Evolutionary conservation across 176 grass and related monocot genomes (phyloP).

Genomic region (Thinopyrum elongatum): DNA sequence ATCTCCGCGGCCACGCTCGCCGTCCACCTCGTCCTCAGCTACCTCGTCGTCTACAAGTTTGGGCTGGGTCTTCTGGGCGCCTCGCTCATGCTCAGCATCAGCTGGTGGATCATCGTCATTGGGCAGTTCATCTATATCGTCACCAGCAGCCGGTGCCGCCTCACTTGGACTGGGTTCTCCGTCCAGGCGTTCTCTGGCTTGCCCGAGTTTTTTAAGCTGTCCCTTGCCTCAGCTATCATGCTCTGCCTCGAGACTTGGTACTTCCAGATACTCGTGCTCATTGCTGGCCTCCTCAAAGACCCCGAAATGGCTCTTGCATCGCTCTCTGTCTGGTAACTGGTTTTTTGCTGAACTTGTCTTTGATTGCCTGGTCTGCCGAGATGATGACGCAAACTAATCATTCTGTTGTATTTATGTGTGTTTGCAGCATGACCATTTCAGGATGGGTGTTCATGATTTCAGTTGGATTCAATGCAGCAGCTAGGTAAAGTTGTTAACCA

Average conservation of each 20-base stretch:
- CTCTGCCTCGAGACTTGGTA: conserved; percentile 75
- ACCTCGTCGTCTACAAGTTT: conserved; percentile 36
- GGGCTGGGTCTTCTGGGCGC: conserved; percentile 60
- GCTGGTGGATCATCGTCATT: conserved; percentile 62
- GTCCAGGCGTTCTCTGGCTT: conserved; percentile 54
- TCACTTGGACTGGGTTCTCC: conserved; percentile 57
- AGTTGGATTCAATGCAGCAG: conserved; percentile 83
- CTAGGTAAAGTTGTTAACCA: conserved; percentile 33
- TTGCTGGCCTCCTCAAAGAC: conserved; percentile 44
- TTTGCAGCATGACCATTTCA: conserved; percentile 66
- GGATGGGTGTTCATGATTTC: conserved; percentile 89
- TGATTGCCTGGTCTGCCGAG: background rate
- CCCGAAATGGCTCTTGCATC: conserved; percentile 55
- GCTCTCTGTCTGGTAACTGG: conserved; percentile 56
- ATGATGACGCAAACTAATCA: background rate
- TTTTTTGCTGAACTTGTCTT: background rate
- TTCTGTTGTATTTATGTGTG: background rate
- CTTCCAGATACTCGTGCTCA: conserved; percentile 53
- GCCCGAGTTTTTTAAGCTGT: conserved; percentile 44
- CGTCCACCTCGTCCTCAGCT: conserved; percentile 44
- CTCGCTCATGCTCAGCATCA: conserved; percentile 54
- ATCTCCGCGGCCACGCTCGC: conserved; percentile 45
- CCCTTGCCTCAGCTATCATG: conserved; percentile 64
- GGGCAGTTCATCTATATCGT: conserved; percentile 66
- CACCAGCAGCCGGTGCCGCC: conserved; percentile 36